Conservation (phyloP, 345 rosid genomes). For the Mangifera indica region DNA sequence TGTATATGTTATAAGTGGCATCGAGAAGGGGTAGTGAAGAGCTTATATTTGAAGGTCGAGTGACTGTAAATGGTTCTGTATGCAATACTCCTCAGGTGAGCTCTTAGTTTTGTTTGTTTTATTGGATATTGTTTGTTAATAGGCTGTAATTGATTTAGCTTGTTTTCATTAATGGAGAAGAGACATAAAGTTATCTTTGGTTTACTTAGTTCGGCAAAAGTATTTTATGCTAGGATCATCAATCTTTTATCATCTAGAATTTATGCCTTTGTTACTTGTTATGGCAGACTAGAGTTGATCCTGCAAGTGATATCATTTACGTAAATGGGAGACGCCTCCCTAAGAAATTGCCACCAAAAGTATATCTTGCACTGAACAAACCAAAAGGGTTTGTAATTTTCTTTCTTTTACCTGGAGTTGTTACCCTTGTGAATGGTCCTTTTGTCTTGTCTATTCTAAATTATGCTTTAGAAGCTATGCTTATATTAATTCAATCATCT, state of each 20-base stretch:
- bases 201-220: not conserved
- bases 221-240: not conserved
- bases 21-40: constrained; percentile 87
- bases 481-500: constrained; percentile 15
- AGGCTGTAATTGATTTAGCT: not conserved
- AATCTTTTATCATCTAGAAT: not conserved
- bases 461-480: not conserved
- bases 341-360: constrained; percentile 82
- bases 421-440: not conserved
- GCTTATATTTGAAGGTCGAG: constrained; percentile 80
- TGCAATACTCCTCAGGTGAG: constrained; percentile 84
- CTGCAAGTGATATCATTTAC: constrained; percentile 68
- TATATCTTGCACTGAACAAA: constrained; percentile 89
- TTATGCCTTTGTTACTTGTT: constrained; percentile 1
- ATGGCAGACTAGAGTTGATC: constrained; percentile 85
- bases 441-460: constrained; percentile 3
- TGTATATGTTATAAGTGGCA: constrained; percentile 52
- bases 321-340: constrained; percentile 91
- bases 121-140: not conserved
- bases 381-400: constrained; percentile 79
- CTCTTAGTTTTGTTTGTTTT: not conserved
- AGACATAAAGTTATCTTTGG: too few species aligned
- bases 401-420: not conserved
- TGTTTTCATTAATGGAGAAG: not conserved
- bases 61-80: constrained; percentile 79